Evolutionary conservation across 805 yeast genomes (phyloP).

Genomic region (Pichia heedii): DNA sequence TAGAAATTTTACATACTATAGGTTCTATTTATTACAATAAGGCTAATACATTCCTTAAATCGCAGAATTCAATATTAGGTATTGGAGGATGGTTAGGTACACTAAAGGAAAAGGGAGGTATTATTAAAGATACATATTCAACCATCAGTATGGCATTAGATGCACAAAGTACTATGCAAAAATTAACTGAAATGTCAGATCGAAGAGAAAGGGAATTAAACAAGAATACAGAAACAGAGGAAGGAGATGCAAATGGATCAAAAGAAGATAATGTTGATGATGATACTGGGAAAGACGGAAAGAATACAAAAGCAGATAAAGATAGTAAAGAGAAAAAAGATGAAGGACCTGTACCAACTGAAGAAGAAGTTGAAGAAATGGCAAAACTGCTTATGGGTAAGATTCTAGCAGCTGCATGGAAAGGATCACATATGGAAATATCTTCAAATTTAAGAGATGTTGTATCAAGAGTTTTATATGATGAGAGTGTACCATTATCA

Average conservation of each 20-base stretch:
- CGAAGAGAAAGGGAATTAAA: slow-evolving; percentile 22
- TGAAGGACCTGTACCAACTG: slow-evolving; percentile 35
- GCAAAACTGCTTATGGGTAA: slow-evolving; percentile 82
- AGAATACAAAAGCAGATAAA: background rate
- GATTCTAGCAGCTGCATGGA: slow-evolving; percentile 91
- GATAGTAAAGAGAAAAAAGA: slow-evolving; percentile 8
- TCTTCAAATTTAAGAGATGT: slow-evolving; percentile 72
- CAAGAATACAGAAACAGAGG: background rate
- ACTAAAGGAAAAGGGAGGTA: slow-evolving; percentile 75
- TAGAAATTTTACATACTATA: slow-evolving; percentile 75
- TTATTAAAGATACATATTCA: slow-evolving; percentile 74
- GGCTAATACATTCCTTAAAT: slow-evolving; percentile 62
- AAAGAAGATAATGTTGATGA: slow-evolving; percentile 21
- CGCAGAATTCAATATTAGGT: slow-evolving; percentile 72
- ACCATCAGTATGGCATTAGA: slow-evolving; percentile 80
- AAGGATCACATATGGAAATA: slow-evolving; percentile 81
- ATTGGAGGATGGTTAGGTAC: slow-evolving; percentile 75
- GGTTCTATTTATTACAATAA: slow-evolving; percentile 72
- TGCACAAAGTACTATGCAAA: slow-evolving; percentile 72
- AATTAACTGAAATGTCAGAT: slow-evolving; percentile 66
- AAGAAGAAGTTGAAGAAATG: slow-evolving; percentile 57
- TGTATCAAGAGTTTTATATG: slow-evolving; percentile 68
- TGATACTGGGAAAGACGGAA: too few species aligned
- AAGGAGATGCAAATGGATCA: background rate
- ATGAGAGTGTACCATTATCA: slow-evolving; percentile 48